Evolutionary conservation across 2,329 filamentous ascomycete genomes (phyloP).

Genomic region (Podosphaera aphanis): DNA sequence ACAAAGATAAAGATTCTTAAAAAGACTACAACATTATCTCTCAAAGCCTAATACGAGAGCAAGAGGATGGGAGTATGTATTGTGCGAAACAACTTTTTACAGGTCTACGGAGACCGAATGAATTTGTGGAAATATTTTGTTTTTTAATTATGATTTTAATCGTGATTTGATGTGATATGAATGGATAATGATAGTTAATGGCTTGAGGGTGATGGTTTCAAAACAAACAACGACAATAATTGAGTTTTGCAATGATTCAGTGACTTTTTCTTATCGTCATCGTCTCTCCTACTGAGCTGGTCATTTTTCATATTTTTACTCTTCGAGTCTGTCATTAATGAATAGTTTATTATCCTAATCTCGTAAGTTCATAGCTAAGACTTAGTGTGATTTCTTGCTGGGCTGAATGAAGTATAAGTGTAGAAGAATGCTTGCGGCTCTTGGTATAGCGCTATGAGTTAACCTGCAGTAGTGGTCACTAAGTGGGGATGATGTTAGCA

Average conservation of each 20-base stretch:
- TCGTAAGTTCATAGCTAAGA: not conserved
- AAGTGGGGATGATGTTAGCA: slow-evolving; percentile 1
- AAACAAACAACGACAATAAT: too few species aligned
- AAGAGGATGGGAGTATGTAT: not conserved
- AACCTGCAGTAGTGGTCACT: slow-evolving; percentile 14
- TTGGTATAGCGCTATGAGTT: slow-evolving; percentile 8
- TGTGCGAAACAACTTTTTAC: not conserved
- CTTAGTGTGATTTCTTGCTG: not conserved
- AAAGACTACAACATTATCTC: not conserved
- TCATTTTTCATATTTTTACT: too few species aligned
- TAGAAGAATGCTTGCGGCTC: slow-evolving; percentile 10
- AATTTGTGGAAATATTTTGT: not conserved
- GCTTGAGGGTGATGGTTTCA: too few species aligned
- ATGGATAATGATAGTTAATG: too few species aligned
- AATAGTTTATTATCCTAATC: not conserved
- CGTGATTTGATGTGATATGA: not conserved
- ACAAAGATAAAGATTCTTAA: not conserved
- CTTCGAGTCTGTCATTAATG: too few species aligned
- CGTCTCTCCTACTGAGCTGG: too few species aligned
- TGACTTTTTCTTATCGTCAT: too few species aligned
- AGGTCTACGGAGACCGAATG: not conserved
- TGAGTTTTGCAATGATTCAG: too few species aligned
- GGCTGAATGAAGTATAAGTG: slow-evolving; percentile 14
- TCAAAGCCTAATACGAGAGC: not conserved
- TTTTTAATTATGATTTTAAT: not conserved